Conservation (phyloP, 345 rosid genomes). For the Moringa oleifera region DNA sequence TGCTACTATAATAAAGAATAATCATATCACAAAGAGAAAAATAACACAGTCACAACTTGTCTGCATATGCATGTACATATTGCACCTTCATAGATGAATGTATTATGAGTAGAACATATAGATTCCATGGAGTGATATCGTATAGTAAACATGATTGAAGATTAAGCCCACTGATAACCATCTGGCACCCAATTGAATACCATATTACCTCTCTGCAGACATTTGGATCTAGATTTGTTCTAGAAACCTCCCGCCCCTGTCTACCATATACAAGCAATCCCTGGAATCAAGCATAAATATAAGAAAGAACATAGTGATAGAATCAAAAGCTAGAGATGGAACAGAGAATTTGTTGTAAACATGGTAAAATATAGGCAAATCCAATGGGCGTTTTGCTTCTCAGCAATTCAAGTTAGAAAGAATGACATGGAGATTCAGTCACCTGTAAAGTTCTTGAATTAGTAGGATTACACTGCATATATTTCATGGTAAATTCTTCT, state of each 20-base stretch:
- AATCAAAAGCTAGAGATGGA: background rate
- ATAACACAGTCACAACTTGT: too few species aligned
- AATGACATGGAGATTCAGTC: too few species aligned
- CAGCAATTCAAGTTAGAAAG: too few species aligned
- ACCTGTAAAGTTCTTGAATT: background rate
- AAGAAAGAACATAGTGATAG: constrained; percentile 6
- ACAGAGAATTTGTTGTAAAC: background rate
- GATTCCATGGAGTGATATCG: too few species aligned
- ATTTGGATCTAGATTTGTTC: constrained; percentile 66
- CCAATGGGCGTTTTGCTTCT: background rate
- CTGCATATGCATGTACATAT: too few species aligned
- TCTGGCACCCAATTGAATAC: too few species aligned
- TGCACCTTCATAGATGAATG: too few species aligned
- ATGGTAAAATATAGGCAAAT: constrained; percentile 7
- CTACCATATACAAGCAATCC: constrained; percentile 95
- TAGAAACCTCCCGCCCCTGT: constrained; percentile 75
- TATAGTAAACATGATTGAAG: too few species aligned
- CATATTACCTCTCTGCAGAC: constrained; percentile 81
- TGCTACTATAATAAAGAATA: too few species aligned
- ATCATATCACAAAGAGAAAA: too few species aligned
- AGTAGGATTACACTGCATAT: background rate
- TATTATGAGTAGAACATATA: too few species aligned
- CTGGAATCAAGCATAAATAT: constrained; percentile 38
- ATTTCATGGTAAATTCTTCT: background rate
- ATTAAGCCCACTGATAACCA: too few species aligned